These are phyloP conservation scores for Naganishia vaughanmartiniae DNA, from an alignment of 768 basidiomycete species.

Conservation along the genomic window DNA sequence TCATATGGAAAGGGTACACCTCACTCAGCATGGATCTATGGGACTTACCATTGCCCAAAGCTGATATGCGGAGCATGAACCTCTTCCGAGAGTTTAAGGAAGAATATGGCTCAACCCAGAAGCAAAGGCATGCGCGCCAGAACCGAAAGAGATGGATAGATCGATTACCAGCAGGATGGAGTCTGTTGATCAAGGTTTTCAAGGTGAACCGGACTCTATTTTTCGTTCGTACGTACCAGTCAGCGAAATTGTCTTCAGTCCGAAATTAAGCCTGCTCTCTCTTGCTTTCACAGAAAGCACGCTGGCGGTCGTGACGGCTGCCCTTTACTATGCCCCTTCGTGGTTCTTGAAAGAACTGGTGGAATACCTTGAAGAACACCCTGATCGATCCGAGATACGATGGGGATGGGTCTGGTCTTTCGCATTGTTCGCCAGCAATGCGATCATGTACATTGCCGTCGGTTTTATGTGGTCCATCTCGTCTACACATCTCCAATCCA, in stretches of 20 bases:
- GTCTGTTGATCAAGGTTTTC: conserved; percentile 46
- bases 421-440: conserved; percentile 45
- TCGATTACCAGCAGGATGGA: conserved; percentile 38
- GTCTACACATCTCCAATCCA: conserved; percentile 68
- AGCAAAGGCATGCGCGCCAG: conserved; percentile 30
- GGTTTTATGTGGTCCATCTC: conserved; percentile 47
- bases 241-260: too few relatives aligned
- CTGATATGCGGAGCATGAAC: conserved; percentile 61
- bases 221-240: conserved; percentile 41
- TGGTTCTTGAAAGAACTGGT: conserved; percentile 65
- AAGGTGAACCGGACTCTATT: conserved; percentile 42
- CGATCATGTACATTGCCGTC: conserved; percentile 52
- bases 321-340: conserved; percentile 55
- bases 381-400: conserved; percentile 56
- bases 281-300: conserved; percentile 34
- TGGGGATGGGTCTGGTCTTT: conserved; percentile 72
- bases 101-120: conserved; percentile 42
- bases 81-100: conserved; percentile 40
- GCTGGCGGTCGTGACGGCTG: conserved; percentile 47
- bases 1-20: conserved; percentile 76
- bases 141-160: conserved; percentile 26
- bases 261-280: not conserved
- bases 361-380: conserved; percentile 65
- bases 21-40: conserved; percentile 75
- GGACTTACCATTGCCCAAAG: conserved; percentile 78